phyloP scores from a whole-genome alignment of 2,329 filamentous ascomycete species.

The Scolecobasidium constrictum region DNA sequence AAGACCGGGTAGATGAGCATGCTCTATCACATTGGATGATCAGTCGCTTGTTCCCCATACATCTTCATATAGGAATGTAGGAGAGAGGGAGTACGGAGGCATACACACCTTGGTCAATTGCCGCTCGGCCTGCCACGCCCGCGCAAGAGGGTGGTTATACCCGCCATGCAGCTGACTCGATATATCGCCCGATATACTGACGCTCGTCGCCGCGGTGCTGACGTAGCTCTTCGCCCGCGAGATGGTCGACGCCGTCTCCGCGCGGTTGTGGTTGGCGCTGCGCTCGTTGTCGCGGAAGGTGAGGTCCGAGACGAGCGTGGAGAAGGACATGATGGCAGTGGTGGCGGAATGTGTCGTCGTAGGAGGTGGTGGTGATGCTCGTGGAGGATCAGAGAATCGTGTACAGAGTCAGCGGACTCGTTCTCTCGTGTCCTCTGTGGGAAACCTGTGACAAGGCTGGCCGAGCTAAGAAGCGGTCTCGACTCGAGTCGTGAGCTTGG shows the following conservation, averaged over 20 bases:
- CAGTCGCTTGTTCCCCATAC: background rate
- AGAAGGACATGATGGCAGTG: slow-evolving; percentile 43
- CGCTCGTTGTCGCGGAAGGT: slow-evolving; percentile 34
- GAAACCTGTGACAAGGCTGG: no score
- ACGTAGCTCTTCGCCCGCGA: slow-evolving; percentile 38
- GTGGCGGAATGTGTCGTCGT: no score
- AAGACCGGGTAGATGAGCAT: slow-evolving; percentile 99
- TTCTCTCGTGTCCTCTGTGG: no score
- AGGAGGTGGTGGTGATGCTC: no score
- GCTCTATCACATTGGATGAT: slow-evolving; percentile 44
- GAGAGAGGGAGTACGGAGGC: no score
- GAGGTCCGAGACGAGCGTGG: slow-evolving; percentile 40
- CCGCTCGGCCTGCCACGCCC: slow-evolving; percentile 41
- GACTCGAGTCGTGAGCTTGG: no score
- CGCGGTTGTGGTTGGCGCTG: slow-evolving; percentile 16
- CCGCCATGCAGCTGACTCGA: slow-evolving; percentile 41
- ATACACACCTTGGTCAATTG: slow-evolving; percentile 39
- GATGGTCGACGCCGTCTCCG: slow-evolving; percentile 33
- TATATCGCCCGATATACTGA: slow-evolving; percentile 41
- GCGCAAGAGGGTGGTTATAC: slow-evolving; percentile 39
- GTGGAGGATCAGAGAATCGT: no score
- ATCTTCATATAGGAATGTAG: background rate
- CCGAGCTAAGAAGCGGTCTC: no score
- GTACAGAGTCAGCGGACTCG: no score
- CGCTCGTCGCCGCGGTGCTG: slow-evolving; percentile 41